A percentile compares a stretch with the other conserved stretches of the same genome.
Conservation (phyloP, 371 early-diverging fungal genomes). For the Mucor indicus region DNA sequence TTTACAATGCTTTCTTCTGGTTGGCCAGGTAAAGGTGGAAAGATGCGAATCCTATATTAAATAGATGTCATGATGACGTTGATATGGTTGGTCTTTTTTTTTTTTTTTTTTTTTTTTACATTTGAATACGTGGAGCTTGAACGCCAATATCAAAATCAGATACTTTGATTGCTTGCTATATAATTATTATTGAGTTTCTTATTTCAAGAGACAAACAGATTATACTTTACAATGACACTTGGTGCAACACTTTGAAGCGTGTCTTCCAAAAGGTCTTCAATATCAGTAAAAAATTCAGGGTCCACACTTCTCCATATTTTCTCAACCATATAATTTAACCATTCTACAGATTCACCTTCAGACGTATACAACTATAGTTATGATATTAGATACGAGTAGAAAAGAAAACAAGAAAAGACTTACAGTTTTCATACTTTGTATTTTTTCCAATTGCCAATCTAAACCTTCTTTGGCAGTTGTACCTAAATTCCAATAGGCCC, state of each 20-base stretch:
- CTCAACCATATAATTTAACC: slow-evolving; percentile 42
- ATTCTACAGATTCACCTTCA: slow-evolving; percentile 44
- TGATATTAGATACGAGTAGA: too few species aligned
- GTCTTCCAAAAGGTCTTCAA: slow-evolving; percentile 40
- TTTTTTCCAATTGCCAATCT: slow-evolving; percentile 37
- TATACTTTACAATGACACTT: slow-evolving; percentile 28
- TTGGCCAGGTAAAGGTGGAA: slow-evolving; percentile 45
- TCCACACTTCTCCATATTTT: slow-evolving; percentile 46
- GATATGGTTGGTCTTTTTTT: background rate
- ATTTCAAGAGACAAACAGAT: too few species aligned
- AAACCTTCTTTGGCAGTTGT: slow-evolving; percentile 13
- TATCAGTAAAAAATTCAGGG: slow-evolving; percentile 27
- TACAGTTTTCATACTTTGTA: slow-evolving; percentile 34
- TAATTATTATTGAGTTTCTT: background rate
- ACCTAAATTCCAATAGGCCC: slow-evolving; percentile 33
- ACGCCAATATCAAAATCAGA: slow-evolving; percentile 46
- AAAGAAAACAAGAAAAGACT: background rate
- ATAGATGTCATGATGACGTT: background rate
- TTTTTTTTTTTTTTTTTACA: slow-evolving; percentile 18
- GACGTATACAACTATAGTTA: slow-evolving; percentile 35
- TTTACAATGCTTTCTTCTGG: slow-evolving; percentile 45
- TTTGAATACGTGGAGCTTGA: slow-evolving; percentile 43
- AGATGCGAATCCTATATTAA: slow-evolving; percentile 31
- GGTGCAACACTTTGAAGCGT: slow-evolving; percentile 29
- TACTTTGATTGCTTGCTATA: slow-evolving; percentile 34